Base-by-base conservation (phyloP, 192 early-diverging fungal genomes). In the Rhizophagus sp. region DNA sequence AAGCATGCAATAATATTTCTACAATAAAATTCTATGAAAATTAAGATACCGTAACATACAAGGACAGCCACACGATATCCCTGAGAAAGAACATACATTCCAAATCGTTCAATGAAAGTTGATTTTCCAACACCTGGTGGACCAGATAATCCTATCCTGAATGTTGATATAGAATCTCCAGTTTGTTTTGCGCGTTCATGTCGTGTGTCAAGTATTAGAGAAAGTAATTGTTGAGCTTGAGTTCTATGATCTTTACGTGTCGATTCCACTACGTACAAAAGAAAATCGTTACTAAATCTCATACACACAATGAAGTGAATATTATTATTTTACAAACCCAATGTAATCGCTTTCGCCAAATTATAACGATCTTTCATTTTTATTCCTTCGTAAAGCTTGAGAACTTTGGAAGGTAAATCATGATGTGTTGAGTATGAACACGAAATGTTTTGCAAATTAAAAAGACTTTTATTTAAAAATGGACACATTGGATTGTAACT, bases 81-180 rank as follows among this genome's bases (percentile, higher is more conserved):
- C 57, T 88, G 81, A 15, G 84, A 79, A 3, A 96, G 71, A 22
- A 96, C 84, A 61, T 87, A 88, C 90, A 92, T 91, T 64, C 95
- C 95, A 81, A 96, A 94, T 6, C 90, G 81, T 75, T 96, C 95
- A 80, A 96, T 95, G 77, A 96, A 96, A 57, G 92, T 93, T n/a
- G 92, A 93, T 80, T 96, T 96, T 3, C 94, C 95, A 12, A 96
- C 95, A 1, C 95, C 95, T 0, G 95, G 95, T 19, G 91, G 86
- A 39, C 94, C 94, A 4, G 91, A 92, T 30, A 96, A 86, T 10
- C 94, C 95, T 57, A 96, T 95, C 62, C 95, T 88, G 79, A 93
- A 92, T 15, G 91, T 89, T 39, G 85, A 81, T 2, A 84, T 82
- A 15, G 9, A 80, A 34, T 80, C 17, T 9, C 78, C 76, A 15